Conservation (phyloP, 2,329 filamentous ascomycete genomes). For the Botryotinia calthae region DNA sequence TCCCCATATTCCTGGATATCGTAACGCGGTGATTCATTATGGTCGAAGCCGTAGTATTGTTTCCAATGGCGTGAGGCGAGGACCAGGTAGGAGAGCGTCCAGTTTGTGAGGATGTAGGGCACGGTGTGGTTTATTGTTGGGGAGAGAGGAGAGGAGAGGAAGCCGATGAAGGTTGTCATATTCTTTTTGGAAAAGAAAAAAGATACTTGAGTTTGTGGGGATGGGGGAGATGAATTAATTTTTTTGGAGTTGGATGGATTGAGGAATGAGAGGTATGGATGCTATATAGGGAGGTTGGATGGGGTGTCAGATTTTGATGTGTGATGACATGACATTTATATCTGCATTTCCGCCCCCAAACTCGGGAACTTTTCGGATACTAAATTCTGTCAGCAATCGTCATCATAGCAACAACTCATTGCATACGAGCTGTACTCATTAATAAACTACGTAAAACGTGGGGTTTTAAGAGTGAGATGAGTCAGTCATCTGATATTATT, state of each 20-base stretch:
- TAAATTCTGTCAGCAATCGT: background rate
- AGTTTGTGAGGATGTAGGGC: slow-evolving; percentile 2
- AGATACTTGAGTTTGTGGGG: background rate
- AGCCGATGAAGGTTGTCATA: background rate
- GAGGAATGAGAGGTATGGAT: no score
- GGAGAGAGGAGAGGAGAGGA: background rate
- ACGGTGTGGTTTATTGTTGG: background rate
- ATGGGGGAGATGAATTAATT: background rate
- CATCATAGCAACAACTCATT: background rate
- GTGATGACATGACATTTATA: background rate
- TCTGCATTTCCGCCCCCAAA: background rate
- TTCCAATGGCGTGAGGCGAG: background rate
- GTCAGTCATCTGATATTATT: background rate
- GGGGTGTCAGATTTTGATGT: background rate
- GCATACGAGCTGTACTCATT: background rate
- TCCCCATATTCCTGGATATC: background rate
- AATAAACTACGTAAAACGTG: background rate
- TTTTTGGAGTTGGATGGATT: background rate
- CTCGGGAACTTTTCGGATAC: background rate
- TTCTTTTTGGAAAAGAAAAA: background rate
- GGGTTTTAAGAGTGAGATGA: background rate
- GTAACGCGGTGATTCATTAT: background rate
- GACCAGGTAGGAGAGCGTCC: background rate
- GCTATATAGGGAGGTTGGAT: background rate
- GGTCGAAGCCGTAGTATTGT: background rate